Evolutionary conservation across 768 basidiomycete species (phyloP), one percentile per base, ranked within the genome.

Genomic region (Epithele typhae): DNA sequence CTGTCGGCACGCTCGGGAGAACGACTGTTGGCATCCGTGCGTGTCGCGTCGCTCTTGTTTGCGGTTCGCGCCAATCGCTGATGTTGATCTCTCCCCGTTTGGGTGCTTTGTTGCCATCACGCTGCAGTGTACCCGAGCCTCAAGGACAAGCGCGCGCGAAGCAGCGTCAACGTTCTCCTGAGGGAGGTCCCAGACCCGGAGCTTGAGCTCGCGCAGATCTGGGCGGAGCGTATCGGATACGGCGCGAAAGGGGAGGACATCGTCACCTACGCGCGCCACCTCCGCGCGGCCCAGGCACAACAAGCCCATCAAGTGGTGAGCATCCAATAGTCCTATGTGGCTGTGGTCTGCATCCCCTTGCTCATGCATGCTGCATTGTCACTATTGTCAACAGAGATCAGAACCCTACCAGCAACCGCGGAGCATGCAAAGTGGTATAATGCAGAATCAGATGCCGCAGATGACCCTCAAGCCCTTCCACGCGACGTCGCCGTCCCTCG

Each of bases 121-220:
- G 23, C 36, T 14, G 6, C 35, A 56, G 55, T 56, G 21, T 56
- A 53, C 23, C 55, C 55, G 5, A 45, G 51, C 23, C 17, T 56
- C n/a, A n/a, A n/a, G n/a, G 3, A 23, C 19, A 1, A 37, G 24
- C 2, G 41, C 46, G 10, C 37, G 36, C 14, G 17, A 17, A 2
- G 34, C 35, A n/a, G 21, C 51, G 3, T n/a, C 15, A 1, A 45
- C 43, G 11, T 53, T 7, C 40, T 53, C 8, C 22, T 50, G 3
- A 11, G n/a, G 4, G 51, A 56, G 10, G 43, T 19, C 1, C 51
- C 51, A 3, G n/a, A 34, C 0, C 46, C 55, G 1, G n/a, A 41
- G 3, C 21, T 17, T 2, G 32, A 19, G 2, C 3, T 43, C 12
- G 45, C 44, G 2, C 30, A 19, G 17, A 50, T 56, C n/a, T 53